Conservation (phyloP, 75 land plant genomes). For the Pinus albicaulis region DNA sequence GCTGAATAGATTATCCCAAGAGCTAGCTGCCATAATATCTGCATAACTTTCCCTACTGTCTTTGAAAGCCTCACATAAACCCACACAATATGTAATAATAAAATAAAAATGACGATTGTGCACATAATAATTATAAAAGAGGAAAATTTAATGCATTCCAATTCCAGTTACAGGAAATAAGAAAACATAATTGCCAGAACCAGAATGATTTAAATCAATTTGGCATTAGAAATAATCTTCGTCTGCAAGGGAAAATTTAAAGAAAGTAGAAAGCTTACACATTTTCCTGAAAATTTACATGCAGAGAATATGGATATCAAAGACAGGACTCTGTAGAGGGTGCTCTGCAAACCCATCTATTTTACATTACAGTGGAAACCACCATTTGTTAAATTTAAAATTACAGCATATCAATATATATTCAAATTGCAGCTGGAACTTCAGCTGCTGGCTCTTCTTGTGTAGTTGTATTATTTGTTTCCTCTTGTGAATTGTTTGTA, state of each 20-base stretch:
- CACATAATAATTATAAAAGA: not conserved
- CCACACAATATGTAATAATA: not conserved
- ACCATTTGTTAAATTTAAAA: not conserved
- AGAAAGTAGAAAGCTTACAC: not conserved
- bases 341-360: not conserved
- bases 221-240: not conserved
- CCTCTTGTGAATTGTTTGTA: slow-evolving; percentile 15
- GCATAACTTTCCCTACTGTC: no score
- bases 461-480: no score
- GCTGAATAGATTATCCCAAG: no score
- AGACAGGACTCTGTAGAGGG: not conserved
- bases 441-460: slow-evolving; percentile 9
- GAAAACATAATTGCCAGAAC: not conserved
- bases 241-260: no score
- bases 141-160: not conserved
- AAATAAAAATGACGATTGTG: not conserved
- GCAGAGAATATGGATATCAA: not conserved
- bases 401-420: not conserved
- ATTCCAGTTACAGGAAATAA: not conserved
- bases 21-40: no score
- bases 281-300: not conserved
- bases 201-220: not conserved
- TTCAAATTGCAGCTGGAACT: slow-evolving; percentile 47
- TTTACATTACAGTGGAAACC: not conserved
- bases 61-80: no score